Conservation (phyloP, 805 yeast genomes). For the Ascoidea rubescens region DNA sequence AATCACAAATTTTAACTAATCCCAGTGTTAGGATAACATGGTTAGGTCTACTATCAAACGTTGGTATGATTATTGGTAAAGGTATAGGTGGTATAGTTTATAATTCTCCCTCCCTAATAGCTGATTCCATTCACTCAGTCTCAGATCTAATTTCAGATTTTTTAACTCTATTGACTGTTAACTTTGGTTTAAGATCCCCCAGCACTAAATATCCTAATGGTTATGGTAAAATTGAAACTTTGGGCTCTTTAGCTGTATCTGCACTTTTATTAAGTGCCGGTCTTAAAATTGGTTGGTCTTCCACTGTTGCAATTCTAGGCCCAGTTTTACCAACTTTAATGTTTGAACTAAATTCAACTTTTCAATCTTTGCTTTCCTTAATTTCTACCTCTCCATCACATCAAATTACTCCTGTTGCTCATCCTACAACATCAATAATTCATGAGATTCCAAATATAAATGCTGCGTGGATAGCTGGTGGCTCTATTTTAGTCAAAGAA, state of each 20-base stretch:
- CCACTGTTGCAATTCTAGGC: conserved; percentile 53
- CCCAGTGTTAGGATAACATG: conserved; percentile 94
- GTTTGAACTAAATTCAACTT: conserved; percentile 25
- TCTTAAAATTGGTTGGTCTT: conserved; percentile 77
- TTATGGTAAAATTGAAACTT: conserved; percentile 83
- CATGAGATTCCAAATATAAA: conserved; percentile 50
- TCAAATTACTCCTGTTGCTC: no score
- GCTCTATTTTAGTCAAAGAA: conserved; percentile 77
- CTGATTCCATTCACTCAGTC: conserved; percentile 89
- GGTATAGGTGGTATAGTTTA: conserved; percentile 85
- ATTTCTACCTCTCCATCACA: not conserved
- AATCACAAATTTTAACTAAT: conserved; percentile 25
- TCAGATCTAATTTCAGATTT: conserved; percentile 86
- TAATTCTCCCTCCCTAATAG: conserved; percentile 88
- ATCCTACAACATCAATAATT: no score
- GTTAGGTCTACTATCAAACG: conserved; percentile 76
- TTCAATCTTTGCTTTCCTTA: not conserved
- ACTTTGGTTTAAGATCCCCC: conserved; percentile 51
- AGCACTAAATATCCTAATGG: conserved; percentile 64
- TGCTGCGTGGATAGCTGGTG: conserved; percentile 95
- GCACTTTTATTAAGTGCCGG: conserved; percentile 79
- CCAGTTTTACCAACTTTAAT: conserved; percentile 51
- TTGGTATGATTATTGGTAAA: conserved; percentile 76
- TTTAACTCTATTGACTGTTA: conserved; percentile 78
- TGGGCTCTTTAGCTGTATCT: conserved; percentile 84